Evolutionary conservation across 306 rosid species (phyloP), one percentile per base, ranked within the genome.

Genomic region (Corylus avellana): DNA sequence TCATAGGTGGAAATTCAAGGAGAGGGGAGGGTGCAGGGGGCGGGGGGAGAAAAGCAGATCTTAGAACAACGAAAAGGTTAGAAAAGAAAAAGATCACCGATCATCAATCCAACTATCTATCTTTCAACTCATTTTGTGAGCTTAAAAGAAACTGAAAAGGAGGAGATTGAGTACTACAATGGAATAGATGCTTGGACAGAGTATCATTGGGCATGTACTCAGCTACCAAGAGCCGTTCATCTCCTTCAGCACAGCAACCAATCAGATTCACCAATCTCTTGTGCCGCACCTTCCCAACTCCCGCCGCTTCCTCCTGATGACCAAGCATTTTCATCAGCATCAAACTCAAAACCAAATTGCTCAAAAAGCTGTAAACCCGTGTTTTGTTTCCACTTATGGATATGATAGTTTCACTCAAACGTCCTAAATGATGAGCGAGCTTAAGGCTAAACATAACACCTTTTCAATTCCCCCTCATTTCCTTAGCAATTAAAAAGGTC

Each of bases 201-300:
- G 96, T 89, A 69, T 89, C 93, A 81, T 90, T 90, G 35, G 94
- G 90, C 94, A 91, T 91, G 81, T 83, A 91, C 84, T 91, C 93
- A 71, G 97, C 91, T 79, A 91, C 92, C 91, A 91, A 91, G 78
- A 92, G 94, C 78, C 94, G 83, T 75, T 92, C 97, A 72, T 92
- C 97, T 70, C 92, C 97, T 73, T 90, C 94, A 56, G 94, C 92
- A 72, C 94, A 92, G 80, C 94, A 90, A 29, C 97, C 97, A 56
- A 92, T 84, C 81, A 92, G 89, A 83, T 92, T 92, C 85, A 92
- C 97, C 84, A 90, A 59, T 81, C 92, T 90, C 79, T 79, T 90
- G 84, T 92, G 92, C 91, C 97, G 90, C 84, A 92, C 88, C 85
- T 92, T 90, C 72, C 92, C 97, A 66, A 90, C 92, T 87, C 97